Evolutionary conservation across 2,329 filamentous ascomycete species (phyloP), one percentile per base, ranked within the genome.

Genomic region (Zymoseptoria tritici): DNA sequence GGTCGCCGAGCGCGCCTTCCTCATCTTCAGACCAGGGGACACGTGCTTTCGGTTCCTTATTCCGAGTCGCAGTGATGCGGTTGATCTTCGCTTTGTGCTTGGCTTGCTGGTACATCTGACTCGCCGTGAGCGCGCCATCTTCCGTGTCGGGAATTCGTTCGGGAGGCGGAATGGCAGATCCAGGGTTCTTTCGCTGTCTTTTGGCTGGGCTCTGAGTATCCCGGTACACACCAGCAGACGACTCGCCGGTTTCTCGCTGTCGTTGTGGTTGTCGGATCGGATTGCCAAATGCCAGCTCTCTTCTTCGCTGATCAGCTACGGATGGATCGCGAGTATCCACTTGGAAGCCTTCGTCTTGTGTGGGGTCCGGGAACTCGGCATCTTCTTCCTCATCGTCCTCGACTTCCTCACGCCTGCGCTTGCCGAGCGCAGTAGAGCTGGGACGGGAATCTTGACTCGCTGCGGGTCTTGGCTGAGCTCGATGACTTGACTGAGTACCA

Each of bases 261-360:
- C 59, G 57, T 29, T 56, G 54, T 3, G 49, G 24, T 20, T 54
- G 49, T 16, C 13, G 36, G 36, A 16, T 6, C 16, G 36, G 36
- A 1, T 52, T 42, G 11, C 55, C 22, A 16, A 71, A 69, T 5
- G 69, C 69, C 0, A 70, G 68, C 70, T 78, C 64, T 63, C 67
- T 52, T 60, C 76, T 73, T 57, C 76, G 70, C 61, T 71, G 62
- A 59, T 71, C 66, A 6, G 73, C 67, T 31, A 57, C 60, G 22
- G 65, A 51, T 2, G 67, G 63, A 7, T 69, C 67, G 11, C 77
- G 76, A 6, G 67, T 67, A 55, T 75, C 72, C 2, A 68, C 69
- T 49, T 79, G 75, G 59, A 81, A 82, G 1, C 73, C 78, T 52
- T 77, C 76, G 8, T 79, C 77, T 53, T 75, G 71, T 8, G 71